Percentiles rank a stretch among this genome's conserved stretches.
phyloP scores from a whole-genome alignment of 371 early-diverging fungal species.

The Apophysomyces elegans region DNA sequence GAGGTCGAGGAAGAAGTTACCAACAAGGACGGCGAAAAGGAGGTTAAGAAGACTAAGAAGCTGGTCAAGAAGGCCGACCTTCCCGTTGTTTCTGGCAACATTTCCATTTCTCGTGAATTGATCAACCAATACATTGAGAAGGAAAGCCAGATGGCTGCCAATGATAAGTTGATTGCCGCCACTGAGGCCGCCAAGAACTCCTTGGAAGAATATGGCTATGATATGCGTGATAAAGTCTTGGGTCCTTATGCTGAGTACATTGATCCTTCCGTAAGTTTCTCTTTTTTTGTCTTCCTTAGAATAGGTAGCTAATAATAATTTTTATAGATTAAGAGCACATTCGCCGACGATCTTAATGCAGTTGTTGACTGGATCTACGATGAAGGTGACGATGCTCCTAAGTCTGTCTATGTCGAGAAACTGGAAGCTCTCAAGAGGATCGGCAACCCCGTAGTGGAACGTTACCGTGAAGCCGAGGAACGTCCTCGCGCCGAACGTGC shows the following conservation, averaged over 20 bases:
- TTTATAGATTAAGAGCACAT: constrained; percentile 61
- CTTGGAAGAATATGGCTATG: constrained; percentile 98
- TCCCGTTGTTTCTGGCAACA: constrained; percentile 67
- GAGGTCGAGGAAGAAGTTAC: constrained; percentile 72
- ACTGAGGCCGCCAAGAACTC: constrained; percentile 95
- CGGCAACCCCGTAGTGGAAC: constrained; percentile 83
- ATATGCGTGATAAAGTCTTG: constrained; percentile 87
- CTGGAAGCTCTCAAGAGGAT: constrained; percentile 79
- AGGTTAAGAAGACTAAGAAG: constrained; percentile 81
- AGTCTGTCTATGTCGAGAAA: constrained; percentile 87
- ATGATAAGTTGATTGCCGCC: constrained; percentile 90
- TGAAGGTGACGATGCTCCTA: constrained; percentile 93
- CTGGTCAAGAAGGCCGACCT: constrained; percentile 89
- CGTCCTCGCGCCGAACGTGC: constrained; percentile 82
- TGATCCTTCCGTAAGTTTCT: constrained; percentile 53
- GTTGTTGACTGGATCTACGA: constrained; percentile 98
- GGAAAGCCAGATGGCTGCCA: constrained; percentile 86
- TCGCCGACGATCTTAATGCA: constrained; percentile 70
- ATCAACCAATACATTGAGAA: constrained; percentile 70
- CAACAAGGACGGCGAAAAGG: constrained; percentile 65
- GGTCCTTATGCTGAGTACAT: constrained; percentile 76
- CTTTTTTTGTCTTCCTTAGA: not conserved
- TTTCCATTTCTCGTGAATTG: constrained; percentile 59
- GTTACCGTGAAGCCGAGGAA: constrained; percentile 85
- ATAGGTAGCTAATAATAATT: not conserved